phyloP scores from a whole-genome alignment of 2,329 filamentous ascomycete genomes.

The Sporothrix phasma region DNA sequence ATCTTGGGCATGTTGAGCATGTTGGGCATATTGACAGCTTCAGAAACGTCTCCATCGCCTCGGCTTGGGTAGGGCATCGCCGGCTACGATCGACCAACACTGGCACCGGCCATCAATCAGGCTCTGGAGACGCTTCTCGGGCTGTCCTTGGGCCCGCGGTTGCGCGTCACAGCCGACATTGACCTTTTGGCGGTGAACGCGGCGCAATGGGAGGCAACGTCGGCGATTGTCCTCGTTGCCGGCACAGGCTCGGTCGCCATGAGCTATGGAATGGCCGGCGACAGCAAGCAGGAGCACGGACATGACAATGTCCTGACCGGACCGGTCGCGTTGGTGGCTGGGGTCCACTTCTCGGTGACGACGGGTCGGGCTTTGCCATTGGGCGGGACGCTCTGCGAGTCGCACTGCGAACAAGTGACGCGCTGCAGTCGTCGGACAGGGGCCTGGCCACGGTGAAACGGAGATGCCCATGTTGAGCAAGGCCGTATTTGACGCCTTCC shows the following conservation, averaged over 20 bases:
- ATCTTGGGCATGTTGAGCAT: no score
- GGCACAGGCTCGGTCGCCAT: constrained; percentile 36
- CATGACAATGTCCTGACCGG: constrained; percentile 19
- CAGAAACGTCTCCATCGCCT: no score
- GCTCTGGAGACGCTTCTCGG: constrained; percentile 25
- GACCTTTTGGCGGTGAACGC: constrained; percentile 28
- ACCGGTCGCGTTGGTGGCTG: constrained; percentile 33
- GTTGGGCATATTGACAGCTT: no score
- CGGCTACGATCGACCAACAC: constrained; percentile 29
- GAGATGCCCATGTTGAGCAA: not conserved
- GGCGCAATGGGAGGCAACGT: constrained; percentile 13
- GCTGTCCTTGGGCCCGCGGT: constrained; percentile 15
- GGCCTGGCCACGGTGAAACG: not conserved
- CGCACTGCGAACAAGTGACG: constrained; percentile 22
- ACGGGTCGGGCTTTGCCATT: constrained; percentile 33
- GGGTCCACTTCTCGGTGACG: constrained; percentile 35
- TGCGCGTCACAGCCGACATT: constrained; percentile 32
- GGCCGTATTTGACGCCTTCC: not conserved
- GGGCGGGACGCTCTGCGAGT: constrained; percentile 28
- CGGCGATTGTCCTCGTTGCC: constrained; percentile 30
- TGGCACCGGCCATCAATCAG: constrained; percentile 23
- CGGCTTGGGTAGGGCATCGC: constrained; percentile 33
- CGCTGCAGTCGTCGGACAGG: not conserved
- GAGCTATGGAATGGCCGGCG: constrained; percentile 26
- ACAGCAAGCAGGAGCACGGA: not conserved